Percentiles rank a stretch among this genome's conserved stretches.
Conservation (phyloP, 2,329 filamentous ascomycete genomes). For the Cladosporium sp. region DNA sequence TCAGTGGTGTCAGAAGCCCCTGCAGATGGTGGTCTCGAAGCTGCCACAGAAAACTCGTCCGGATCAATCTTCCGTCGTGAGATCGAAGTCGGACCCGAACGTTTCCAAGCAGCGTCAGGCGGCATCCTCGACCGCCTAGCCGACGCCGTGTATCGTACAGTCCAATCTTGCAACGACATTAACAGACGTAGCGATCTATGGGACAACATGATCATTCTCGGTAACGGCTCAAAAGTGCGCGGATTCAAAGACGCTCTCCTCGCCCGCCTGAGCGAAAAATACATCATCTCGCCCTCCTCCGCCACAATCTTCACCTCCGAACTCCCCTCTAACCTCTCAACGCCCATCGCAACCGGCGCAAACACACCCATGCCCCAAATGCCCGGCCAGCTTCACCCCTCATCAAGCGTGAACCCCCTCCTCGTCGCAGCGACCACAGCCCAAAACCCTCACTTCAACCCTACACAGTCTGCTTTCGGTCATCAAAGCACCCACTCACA, state of each 20-base stretch:
- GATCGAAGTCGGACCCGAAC: slow-evolving; percentile 75
- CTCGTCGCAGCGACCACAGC: slow-evolving; percentile 86
- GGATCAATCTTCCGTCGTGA: slow-evolving; percentile 52
- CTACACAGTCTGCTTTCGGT: slow-evolving; percentile 29
- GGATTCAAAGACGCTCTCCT: slow-evolving; percentile 88
- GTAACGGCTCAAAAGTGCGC: slow-evolving; percentile 73
- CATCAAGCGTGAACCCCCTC: slow-evolving; percentile 73
- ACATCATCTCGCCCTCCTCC: slow-evolving; percentile 86
- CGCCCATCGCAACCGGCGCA: slow-evolving; percentile 83
- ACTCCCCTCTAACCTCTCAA: slow-evolving; percentile 89
- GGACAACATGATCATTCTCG: slow-evolving; percentile 89
- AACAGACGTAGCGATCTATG: slow-evolving; percentile 83
- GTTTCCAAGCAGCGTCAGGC: slow-evolving; percentile 65
- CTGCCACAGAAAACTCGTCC: slow-evolving; percentile 25
- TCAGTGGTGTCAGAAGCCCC: slow-evolving; percentile 37
- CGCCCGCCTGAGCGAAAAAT: slow-evolving; percentile 74
- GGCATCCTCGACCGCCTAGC: slow-evolving; percentile 80
- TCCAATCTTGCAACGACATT: slow-evolving; percentile 80
- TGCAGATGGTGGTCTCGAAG: slow-evolving; percentile 34
- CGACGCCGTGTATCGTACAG: slow-evolving; percentile 76
- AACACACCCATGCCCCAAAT: slow-evolving; percentile 75
- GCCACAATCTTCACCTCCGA: slow-evolving; percentile 97
- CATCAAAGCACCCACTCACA: slow-evolving; percentile 43
- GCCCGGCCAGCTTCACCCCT: slow-evolving; percentile 43
- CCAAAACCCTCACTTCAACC: slow-evolving; percentile 54